Evolutionary conservation across 1,284 basidiomycete species (phyloP).

Genomic region (Stygiomarasmius scandens): DNA sequence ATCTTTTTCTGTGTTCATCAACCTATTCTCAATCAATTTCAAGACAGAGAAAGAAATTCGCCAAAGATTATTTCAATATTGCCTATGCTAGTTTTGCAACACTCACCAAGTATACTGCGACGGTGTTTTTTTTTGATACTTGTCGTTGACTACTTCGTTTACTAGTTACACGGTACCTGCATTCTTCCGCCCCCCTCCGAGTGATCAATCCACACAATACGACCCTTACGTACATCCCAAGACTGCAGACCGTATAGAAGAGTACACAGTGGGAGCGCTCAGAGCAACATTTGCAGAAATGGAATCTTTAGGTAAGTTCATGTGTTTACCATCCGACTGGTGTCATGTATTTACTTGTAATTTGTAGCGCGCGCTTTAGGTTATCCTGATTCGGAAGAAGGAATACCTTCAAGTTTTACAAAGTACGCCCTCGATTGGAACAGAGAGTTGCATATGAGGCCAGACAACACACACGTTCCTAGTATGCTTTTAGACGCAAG

Average conservation of each 20-base stretch:
- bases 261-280: slow-evolving; percentile 51
- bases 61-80: slow-evolving; percentile 49
- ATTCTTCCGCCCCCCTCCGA: slow-evolving; percentile 52
- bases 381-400: slow-evolving; percentile 27
- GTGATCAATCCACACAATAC: slow-evolving; percentile 34
- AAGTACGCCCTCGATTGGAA: slow-evolving; percentile 33
- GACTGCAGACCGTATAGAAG: slow-evolving; percentile 46
- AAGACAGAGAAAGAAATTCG: slow-evolving; percentile 45
- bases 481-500: slow-evolving; percentile 35
- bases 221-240: slow-evolving; percentile 41
- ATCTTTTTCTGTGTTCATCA: not conserved
- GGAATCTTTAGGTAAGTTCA: not conserved
- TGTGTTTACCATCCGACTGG: not conserved
- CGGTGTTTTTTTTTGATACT: not conserved
- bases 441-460: slow-evolving; percentile 27
- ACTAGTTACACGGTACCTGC: slow-evolving; percentile 44
- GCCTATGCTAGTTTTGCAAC: slow-evolving; percentile 4
- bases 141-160: slow-evolving; percentile 41
- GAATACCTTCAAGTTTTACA: slow-evolving; percentile 32
- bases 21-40: slow-evolving; percentile 31
- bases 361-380: slow-evolving; percentile 28
- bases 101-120: not conserved
- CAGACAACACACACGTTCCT: slow-evolving; percentile 31
- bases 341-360: not conserved
- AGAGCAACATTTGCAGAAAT: slow-evolving; percentile 18